phyloP scores from a whole-genome alignment of 2,329 filamentous ascomycete genomes.

The Cryphonectria carpinicola region DNA sequence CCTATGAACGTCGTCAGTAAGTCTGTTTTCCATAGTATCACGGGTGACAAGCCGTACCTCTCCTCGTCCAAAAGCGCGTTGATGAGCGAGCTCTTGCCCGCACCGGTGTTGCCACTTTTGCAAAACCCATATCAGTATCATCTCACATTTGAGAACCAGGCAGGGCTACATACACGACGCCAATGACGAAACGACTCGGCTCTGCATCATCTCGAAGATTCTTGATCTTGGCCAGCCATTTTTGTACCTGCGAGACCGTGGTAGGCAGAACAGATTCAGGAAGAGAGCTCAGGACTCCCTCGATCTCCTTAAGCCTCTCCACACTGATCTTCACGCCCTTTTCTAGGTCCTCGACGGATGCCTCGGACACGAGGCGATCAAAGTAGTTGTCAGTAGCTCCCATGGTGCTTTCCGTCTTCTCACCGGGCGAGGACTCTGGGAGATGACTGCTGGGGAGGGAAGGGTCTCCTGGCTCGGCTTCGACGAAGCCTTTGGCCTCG shows the following conservation, averaged over 20 bases:
- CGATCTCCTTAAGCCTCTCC: conserved; percentile 33
- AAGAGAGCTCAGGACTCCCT: conserved; percentile 28
- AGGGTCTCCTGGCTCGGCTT: background rate
- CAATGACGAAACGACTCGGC: conserved; percentile 51
- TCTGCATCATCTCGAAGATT: conserved; percentile 44
- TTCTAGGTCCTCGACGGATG: conserved; percentile 33
- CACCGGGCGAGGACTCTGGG: background rate
- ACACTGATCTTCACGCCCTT: conserved; percentile 31
- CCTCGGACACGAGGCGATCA: conserved; percentile 12
- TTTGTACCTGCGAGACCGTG: conserved; percentile 30
- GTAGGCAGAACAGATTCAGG: background rate
- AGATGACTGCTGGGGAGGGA: background rate
- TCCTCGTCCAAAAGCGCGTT: conserved; percentile 67
- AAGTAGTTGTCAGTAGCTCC: conserved; percentile 9
- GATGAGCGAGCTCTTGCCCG: conserved; percentile 65
- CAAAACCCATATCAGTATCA: background rate
- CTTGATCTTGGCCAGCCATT: conserved; percentile 39
- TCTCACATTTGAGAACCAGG: too few relatives aligned
- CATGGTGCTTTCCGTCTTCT: background rate
- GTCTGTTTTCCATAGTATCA: background rate
- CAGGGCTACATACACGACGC: conserved; percentile 48
- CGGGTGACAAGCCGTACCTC: conserved; percentile 33
- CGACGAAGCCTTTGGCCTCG: background rate
- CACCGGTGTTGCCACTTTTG: conserved; percentile 57
- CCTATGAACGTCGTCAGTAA: conserved; percentile 36